Percentiles rank a stretch among this genome's conserved stretches.
Conservation (phyloP, 768 basidiomycete genomes). For the Rhizopogon rudus region DNA sequence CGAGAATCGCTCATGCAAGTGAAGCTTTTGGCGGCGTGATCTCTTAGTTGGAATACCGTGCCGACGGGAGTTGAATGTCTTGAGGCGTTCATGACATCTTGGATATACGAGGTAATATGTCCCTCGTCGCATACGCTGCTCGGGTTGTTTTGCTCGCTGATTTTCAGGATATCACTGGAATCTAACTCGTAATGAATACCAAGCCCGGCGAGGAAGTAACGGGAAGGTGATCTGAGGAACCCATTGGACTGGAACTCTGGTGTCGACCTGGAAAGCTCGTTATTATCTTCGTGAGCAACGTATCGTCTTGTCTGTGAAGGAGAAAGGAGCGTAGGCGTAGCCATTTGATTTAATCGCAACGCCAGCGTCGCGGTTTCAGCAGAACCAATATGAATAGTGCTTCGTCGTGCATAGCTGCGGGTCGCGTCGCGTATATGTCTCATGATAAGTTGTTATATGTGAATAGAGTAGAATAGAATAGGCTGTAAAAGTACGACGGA, state of each 20-base stretch:
- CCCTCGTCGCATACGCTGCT: neutral
- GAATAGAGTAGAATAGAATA: constrained; percentile 7
- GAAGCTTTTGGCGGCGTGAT: neutral
- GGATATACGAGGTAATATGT: neutral
- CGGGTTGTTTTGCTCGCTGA: neutral
- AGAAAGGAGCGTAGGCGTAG: constrained; percentile 26
- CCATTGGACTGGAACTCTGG: constrained; percentile 27
- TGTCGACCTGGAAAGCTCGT: neutral
- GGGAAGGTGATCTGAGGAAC: constrained; percentile 10
- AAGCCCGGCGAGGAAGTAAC: constrained; percentile 19
- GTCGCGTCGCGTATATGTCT: constrained; percentile 20
- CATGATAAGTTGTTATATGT: constrained; percentile 13
- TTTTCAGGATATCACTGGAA: neutral
- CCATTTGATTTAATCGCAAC: constrained; percentile 15
- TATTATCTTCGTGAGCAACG: neutral
- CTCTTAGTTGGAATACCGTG: neutral
- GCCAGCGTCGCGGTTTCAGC: constrained; percentile 24
- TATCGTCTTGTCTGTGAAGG: constrained; percentile 13
- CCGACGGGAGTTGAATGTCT: neutral
- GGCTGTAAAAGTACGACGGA: neutral
- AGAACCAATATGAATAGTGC: constrained; percentile 6
- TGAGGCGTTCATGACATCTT: neutral
- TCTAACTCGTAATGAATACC: constrained; percentile 16
- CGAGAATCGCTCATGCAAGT: neutral
- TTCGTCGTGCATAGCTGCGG: constrained; percentile 11